phyloP scores from a whole-genome alignment of 805 yeast species.

The Saccharomycopsis fermentans region DNA sequence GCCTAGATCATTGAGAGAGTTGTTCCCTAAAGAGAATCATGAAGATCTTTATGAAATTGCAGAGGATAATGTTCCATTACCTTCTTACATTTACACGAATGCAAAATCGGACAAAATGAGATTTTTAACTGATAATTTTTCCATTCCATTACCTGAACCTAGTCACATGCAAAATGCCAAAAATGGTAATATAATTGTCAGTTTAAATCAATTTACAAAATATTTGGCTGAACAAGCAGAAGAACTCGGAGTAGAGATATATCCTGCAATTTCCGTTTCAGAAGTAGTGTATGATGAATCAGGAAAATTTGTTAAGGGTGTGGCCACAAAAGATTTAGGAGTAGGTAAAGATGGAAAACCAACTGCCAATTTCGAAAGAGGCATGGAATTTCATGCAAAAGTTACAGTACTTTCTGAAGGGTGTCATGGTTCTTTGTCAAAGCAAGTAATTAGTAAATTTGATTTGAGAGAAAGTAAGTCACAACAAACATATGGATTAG shows the following conservation, averaged over 20 bases:
- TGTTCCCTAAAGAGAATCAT: conserved; percentile 58
- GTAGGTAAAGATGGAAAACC: conserved; percentile 66
- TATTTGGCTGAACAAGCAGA: conserved; percentile 84
- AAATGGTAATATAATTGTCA: conserved; percentile 66
- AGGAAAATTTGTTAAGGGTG: conserved; percentile 57
- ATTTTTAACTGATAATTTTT: conserved; percentile 47
- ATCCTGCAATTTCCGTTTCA: conserved; percentile 81
- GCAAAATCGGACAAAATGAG: conserved; percentile 72
- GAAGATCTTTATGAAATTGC: conserved; percentile 22
- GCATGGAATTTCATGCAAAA: conserved; percentile 93
- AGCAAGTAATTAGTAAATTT: conserved; percentile 61
- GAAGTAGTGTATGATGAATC: conserved; percentile 56
- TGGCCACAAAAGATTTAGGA: conserved; percentile 93
- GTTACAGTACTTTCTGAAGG: conserved; percentile 91
- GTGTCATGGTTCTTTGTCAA: conserved; percentile 92
- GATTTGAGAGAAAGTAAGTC: conserved; percentile 53
- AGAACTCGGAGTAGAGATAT: conserved; percentile 86
- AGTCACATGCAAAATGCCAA: conserved; percentile 79
- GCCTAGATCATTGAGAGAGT: conserved; percentile 77
- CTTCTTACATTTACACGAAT: conserved; percentile 61
- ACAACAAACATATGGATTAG: conserved; percentile 90
- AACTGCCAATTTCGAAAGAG: conserved; percentile 76
- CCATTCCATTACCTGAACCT: conserved; percentile 82
- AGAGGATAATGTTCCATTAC: conserved; percentile 52
- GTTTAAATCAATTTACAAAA: conserved; percentile 70